Percentiles rank a stretch among this genome's conserved stretches.
These are phyloP conservation scores for Paratinospora sagittata DNA, from an alignment of 164 flowering plant species.

Conservation along the genomic window DNA sequence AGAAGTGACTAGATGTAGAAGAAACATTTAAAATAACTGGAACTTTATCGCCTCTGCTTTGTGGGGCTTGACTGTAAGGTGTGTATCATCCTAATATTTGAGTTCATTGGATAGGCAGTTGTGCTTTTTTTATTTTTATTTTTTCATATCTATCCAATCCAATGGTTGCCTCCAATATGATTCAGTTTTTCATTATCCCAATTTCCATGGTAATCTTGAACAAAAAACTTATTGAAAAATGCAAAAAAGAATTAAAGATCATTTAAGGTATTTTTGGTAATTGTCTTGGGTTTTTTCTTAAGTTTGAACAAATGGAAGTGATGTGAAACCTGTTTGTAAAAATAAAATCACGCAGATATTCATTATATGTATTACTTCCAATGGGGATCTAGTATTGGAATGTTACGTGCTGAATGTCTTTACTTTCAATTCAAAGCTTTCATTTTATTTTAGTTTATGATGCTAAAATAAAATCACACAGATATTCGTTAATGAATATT, in stretches of 20 bases:
- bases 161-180: not conserved
- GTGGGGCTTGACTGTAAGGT: not conserved
- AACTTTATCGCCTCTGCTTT: not conserved
- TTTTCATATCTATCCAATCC: not conserved
- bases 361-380: not conserved
- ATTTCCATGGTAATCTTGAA: not conserved
- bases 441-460: not conserved
- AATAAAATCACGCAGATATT: not conserved
- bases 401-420: not conserved
- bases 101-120: not conserved
- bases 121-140: not conserved
- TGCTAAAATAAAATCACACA: not conserved
- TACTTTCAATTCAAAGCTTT: not conserved
- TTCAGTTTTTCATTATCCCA: not conserved
- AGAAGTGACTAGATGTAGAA: not conserved
- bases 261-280: slow-evolving; percentile 2
- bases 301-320: not conserved
- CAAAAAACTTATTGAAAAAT: not conserved
- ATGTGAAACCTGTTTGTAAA: not conserved
- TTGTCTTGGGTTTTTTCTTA: not conserved
- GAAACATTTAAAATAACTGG: not conserved
- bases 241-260: not conserved
- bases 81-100: not conserved
- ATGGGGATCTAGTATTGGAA: not conserved
- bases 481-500: not conserved